Percentiles rank a stretch among this genome's conserved stretches.
phyloP scores from a whole-genome alignment of 2,329 filamentous ascomycete species.

The Pseudocercospora vitis region DNA sequence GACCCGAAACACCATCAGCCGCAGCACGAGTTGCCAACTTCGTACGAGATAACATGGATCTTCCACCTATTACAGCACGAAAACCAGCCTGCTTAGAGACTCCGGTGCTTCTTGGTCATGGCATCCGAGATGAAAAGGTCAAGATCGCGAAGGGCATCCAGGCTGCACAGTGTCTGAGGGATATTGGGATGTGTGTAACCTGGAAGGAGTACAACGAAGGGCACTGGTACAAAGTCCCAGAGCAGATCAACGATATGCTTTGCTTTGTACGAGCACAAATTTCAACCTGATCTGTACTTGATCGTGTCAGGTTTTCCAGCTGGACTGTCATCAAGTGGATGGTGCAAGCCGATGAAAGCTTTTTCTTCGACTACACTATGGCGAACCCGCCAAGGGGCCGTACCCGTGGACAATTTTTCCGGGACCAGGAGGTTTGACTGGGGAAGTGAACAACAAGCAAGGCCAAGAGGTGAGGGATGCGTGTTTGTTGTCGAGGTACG shows the following conservation, averaged over 20 bases:
- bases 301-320: too few species aligned
- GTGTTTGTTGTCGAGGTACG: too few species aligned
- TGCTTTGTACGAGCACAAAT: too few species aligned
- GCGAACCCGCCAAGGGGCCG: too few species aligned
- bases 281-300: too few species aligned
- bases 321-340: too few species aligned
- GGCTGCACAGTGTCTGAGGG: background rate
- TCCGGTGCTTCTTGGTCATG: background rate
- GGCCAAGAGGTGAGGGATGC: too few species aligned
- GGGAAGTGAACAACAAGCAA: too few species aligned
- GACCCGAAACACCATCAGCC: background rate
- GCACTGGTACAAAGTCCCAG: background rate
- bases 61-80: background rate
- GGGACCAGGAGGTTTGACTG: too few species aligned
- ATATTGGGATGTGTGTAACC: background rate
- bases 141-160: background rate
- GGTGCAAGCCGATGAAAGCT: too few species aligned
- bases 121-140: background rate
- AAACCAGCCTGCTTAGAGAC: background rate
- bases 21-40: conserved; percentile 5
- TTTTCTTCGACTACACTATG: too few species aligned
- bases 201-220: background rate
- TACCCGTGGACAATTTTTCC: too few species aligned
- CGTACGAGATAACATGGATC: conserved; percentile 13
- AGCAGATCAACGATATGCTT: background rate